Conservation (phyloP, 1,284 basidiomycete genomes). For the Puccinia horiana region DNA sequence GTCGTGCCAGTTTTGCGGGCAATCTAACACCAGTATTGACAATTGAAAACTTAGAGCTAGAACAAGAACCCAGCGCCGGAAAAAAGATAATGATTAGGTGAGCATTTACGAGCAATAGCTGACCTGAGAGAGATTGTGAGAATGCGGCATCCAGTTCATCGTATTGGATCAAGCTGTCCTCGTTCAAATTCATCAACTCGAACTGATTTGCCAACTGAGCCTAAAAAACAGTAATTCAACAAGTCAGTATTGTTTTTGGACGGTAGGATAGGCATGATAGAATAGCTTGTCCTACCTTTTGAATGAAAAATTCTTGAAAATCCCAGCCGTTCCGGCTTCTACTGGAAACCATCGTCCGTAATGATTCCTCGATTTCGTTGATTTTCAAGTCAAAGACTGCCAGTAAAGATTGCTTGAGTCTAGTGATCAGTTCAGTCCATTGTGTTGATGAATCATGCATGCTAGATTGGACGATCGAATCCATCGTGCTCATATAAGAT, state of each 20-base stretch:
- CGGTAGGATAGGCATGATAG: not conserved
- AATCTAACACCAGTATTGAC: slow-evolving; percentile 70
- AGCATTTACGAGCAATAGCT: not conserved
- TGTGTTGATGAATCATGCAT: slow-evolving; percentile 70
- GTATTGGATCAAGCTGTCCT: slow-evolving; percentile 85
- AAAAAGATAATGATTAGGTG: not conserved
- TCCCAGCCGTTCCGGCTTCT: slow-evolving; percentile 90
- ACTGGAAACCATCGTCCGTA: slow-evolving; percentile 80
- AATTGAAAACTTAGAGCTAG: not conserved
- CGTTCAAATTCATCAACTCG: slow-evolving; percentile 81
- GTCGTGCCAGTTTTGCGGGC: slow-evolving; percentile 69
- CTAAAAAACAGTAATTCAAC: slow-evolving; percentile 61
- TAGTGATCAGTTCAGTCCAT: slow-evolving; percentile 85
- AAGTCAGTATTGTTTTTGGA: not conserved
- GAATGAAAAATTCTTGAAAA: slow-evolving; percentile 90
- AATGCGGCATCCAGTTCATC: slow-evolving; percentile 88
- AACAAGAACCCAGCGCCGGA: not conserved
- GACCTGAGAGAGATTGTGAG: slow-evolving; percentile 64
- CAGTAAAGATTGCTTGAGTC: slow-evolving; percentile 84
- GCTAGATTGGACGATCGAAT: slow-evolving; percentile 63
- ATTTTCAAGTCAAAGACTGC: slow-evolving; percentile 78
- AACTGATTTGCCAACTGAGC: slow-evolving; percentile 91
- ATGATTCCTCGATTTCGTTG: slow-evolving; percentile 78
- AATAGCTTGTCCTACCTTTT: slow-evolving; percentile 68
- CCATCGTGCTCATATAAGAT: slow-evolving; percentile 58